These are phyloP conservation scores for Exophiala lecanii-corni DNA, from an alignment of 2,329 filamentous ascomycete species.

Conservation along the genomic window DNA sequence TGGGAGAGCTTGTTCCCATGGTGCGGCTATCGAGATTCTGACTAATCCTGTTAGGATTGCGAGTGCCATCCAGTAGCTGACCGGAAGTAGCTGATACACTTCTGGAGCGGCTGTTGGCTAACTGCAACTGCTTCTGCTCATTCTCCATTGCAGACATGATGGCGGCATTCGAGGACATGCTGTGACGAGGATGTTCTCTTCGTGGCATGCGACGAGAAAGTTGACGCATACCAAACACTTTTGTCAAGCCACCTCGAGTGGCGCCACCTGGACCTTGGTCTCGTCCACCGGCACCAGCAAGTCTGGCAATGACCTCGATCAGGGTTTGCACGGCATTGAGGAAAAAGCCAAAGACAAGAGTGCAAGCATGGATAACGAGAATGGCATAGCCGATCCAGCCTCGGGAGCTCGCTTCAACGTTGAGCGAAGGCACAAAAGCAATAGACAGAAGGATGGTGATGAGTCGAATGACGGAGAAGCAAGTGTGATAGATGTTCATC, in stretches of 20 bases:
- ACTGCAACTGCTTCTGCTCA: slow-evolving; percentile 56
- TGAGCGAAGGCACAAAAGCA: slow-evolving; percentile 78
- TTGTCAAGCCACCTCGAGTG: slow-evolving; percentile 76
- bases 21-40: slow-evolving; percentile 42
- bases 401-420: slow-evolving; percentile 71
- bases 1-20: slow-evolving; percentile 59
- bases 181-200: slow-evolving; percentile 62
- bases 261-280: slow-evolving; percentile 51
- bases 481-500: slow-evolving; percentile 93
- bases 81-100: slow-evolving; percentile 61
- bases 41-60: slow-evolving; percentile 49
- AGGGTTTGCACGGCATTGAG: slow-evolving; percentile 87
- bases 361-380: slow-evolving; percentile 75
- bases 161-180: slow-evolving; percentile 73
- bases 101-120: slow-evolving; percentile 50
- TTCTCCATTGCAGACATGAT: slow-evolving; percentile 62
- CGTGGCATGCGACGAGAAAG: slow-evolving; percentile 68
- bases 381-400: slow-evolving; percentile 96
- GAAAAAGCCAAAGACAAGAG: slow-evolving; percentile 87
- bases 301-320: slow-evolving; percentile 77
- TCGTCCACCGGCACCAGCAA: slow-evolving; percentile 67
- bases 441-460: slow-evolving; percentile 71
- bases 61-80: slow-evolving; percentile 51
- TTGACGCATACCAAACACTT: slow-evolving; percentile 88
- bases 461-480: slow-evolving; percentile 74